phyloP scores from a whole-genome alignment of 1,284 basidiomycete genomes.

The Bothia castanella region DNA sequence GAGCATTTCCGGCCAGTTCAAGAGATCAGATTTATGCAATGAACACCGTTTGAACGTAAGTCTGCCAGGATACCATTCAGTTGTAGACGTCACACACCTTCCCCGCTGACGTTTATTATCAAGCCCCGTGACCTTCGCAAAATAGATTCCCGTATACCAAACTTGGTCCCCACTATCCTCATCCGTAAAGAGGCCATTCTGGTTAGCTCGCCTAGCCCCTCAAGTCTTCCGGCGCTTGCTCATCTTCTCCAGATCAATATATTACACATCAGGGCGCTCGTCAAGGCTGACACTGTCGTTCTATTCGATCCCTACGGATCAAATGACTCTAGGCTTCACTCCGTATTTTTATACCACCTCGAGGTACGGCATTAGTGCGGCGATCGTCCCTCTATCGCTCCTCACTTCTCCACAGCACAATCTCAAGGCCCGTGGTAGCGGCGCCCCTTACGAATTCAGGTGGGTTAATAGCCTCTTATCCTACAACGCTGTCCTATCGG shows the following conservation, averaged over 20 bases:
- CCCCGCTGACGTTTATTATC: slow-evolving; percentile 23
- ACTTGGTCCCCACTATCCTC: slow-evolving; percentile 92
- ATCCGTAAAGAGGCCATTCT: slow-evolving; percentile 85
- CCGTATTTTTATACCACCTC: slow-evolving; percentile 84
- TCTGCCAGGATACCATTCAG: slow-evolving; percentile 21
- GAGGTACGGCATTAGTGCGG: slow-evolving; percentile 51
- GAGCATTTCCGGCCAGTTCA: slow-evolving; percentile 87
- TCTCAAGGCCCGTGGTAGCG: slow-evolving; percentile 62
- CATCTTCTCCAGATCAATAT: slow-evolving; percentile 69
- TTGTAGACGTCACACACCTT: slow-evolving; percentile 19
- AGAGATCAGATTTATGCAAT: slow-evolving; percentile 81
- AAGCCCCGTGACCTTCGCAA: slow-evolving; percentile 95
- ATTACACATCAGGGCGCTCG: slow-evolving; percentile 88
- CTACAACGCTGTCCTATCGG: slow-evolving; percentile 11
- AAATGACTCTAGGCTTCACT: slow-evolving; percentile 79
- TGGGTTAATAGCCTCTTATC: slow-evolving; percentile 35
- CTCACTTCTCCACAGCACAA: slow-evolving; percentile 57
- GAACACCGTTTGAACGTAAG: slow-evolving; percentile 87
- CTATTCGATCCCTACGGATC: slow-evolving; percentile 91
- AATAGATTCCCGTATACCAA: slow-evolving; percentile 92
- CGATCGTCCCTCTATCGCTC: slow-evolving; percentile 8
- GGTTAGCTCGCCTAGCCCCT: slow-evolving; percentile 41
- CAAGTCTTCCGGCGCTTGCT: not conserved
- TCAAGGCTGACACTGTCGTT: slow-evolving; percentile 90
- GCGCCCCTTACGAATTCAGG: slow-evolving; percentile 88